Evolutionary conservation across 1,284 basidiomycete species (phyloP).

Genomic region (Cutaneotrichosporon cavernicola): DNA sequence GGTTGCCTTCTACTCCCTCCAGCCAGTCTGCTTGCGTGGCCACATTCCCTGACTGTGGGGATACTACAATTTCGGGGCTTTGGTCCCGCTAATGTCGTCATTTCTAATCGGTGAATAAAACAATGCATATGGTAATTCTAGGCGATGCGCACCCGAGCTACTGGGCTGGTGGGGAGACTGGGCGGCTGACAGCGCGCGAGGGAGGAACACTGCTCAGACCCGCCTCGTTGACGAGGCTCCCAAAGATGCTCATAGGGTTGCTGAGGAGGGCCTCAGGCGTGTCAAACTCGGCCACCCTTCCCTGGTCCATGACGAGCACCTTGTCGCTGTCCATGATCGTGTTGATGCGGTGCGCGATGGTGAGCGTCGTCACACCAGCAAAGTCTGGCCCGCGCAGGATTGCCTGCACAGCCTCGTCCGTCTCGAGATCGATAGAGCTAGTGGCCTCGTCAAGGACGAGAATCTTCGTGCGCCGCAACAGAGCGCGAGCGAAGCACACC

Average conservation of each 20-base stretch:
- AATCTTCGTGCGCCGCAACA: slow-evolving; percentile 77
- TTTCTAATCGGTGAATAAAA: neutral
- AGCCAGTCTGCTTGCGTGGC: neutral
- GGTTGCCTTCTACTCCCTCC: neutral
- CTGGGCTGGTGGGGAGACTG: neutral
- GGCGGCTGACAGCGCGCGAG: slow-evolving; percentile 8
- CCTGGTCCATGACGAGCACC: slow-evolving; percentile 78
- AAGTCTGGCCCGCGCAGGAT: slow-evolving; percentile 54
- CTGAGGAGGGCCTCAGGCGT: slow-evolving; percentile 64
- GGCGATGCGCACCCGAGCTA: too few relatives aligned
- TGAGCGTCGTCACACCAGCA: slow-evolving; percentile 69
- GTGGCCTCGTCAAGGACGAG: slow-evolving; percentile 78
- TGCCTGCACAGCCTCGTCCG: slow-evolving; percentile 65
- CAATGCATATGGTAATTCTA: slow-evolving; percentile 2
- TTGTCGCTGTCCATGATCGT: slow-evolving; percentile 85
- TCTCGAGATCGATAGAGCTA: slow-evolving; percentile 74
- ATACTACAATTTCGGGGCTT: neutral
- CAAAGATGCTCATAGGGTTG: slow-evolving; percentile 36
- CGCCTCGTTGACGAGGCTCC: slow-evolving; percentile 32
- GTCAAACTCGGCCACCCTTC: slow-evolving; percentile 72
- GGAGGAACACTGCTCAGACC: slow-evolving; percentile 25
- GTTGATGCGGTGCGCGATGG: slow-evolving; percentile 77
- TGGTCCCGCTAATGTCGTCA: slow-evolving; percentile 2
- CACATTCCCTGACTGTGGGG: neutral
- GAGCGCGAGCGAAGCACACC: slow-evolving; percentile 75